These are phyloP conservation scores for Trichoderma virens DNA, from an alignment of 495 filamentous ascomycete species.

Conservation along the genomic window DNA sequence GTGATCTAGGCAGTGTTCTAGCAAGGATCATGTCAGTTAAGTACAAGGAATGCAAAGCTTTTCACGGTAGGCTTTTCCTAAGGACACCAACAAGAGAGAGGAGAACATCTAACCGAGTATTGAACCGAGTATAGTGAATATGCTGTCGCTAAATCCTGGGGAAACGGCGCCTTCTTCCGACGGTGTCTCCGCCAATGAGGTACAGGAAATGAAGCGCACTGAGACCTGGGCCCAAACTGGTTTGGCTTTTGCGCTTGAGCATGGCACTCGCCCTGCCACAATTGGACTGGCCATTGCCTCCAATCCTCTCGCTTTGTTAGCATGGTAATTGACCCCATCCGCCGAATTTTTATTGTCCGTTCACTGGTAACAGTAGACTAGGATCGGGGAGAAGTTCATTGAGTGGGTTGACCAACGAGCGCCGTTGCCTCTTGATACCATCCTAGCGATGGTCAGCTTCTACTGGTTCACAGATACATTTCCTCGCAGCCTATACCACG, in stretches of 20 bases:
- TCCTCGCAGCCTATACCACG: slow-evolving; percentile 46
- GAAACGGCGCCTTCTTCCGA: slow-evolving; percentile 14
- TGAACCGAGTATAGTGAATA: slow-evolving; percentile 21
- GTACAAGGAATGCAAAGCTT: slow-evolving; percentile 31
- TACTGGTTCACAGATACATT: slow-evolving; percentile 62
- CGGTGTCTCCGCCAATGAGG: slow-evolving; percentile 15
- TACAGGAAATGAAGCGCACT: slow-evolving; percentile 9
- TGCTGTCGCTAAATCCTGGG: slow-evolving; percentile 17
- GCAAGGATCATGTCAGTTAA: slow-evolving; percentile 31
- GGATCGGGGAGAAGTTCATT: slow-evolving; percentile 62
- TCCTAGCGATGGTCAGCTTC: slow-evolving; percentile 49
- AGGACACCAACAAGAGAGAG: not conserved
- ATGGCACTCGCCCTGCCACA: slow-evolving; percentile 53
- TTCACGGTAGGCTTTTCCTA: slow-evolving; percentile 26
- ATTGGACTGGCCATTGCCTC: slow-evolving; percentile 49
- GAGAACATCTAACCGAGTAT: not conserved
- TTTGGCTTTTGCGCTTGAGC: slow-evolving; percentile 46
- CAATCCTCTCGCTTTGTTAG: slow-evolving; percentile 54
- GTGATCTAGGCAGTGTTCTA: slow-evolving; percentile 54
- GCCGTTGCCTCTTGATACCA: slow-evolving; percentile 41
- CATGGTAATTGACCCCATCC: slow-evolving; percentile 42
- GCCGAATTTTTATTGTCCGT: not conserved
- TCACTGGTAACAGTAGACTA: slow-evolving; percentile 19
- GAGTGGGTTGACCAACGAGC: slow-evolving; percentile 48
- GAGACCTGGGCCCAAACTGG: slow-evolving; percentile 25